Base-by-base conservation (phyloP, 2,329 filamentous ascomycete species). In the Cadophora gregata region DNA sequence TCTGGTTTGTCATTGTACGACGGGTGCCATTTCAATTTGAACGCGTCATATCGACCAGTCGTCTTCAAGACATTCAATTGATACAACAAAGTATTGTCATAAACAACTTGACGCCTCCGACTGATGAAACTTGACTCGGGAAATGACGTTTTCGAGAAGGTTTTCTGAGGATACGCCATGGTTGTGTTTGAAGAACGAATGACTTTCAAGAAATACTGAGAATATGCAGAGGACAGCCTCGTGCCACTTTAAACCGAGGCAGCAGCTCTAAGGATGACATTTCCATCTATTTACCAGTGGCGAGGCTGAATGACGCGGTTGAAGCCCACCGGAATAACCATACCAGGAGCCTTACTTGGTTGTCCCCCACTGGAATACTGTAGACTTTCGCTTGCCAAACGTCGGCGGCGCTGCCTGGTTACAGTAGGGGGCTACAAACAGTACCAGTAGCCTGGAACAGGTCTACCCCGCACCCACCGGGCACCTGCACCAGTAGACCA, bases 1-100 rank as follows among this genome's bases (percentile, higher is more conserved):
- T 78, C 72, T 14, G 81, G 80, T 60, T 80, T 75, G 58, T 87
- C 81, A 16, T 79, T 79, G 72, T 88, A 88, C 1, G 79, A 79
- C 0, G 82, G 79, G 69, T 88, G 83, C 84, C 85, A 87, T 75
- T 83, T 67, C 21, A 89, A 75, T 70, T 84, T 83, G 77, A 89
- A 89, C 53, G 84, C 85, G 70, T 86, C 81, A 69, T 86, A 87
- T 29, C 84, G 81, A 1, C 86, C 86, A 1, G 85, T 87, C 14
- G 80, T 78, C 67, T 82, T 83, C 9, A 88, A 77, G 59, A 85
- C 80, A 24, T 82, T 74, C 24, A 88, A 80, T 74, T 88, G 86
- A 38, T 84, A 81, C 9, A 79, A 77, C 3, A 85, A 73, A 0
- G 85, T 86, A 47, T 76, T 79, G 4, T 70, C 76, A 78, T 82